Base-by-base conservation (phyloP, 139 green algal species). In the Asterochloris erici region DNA sequence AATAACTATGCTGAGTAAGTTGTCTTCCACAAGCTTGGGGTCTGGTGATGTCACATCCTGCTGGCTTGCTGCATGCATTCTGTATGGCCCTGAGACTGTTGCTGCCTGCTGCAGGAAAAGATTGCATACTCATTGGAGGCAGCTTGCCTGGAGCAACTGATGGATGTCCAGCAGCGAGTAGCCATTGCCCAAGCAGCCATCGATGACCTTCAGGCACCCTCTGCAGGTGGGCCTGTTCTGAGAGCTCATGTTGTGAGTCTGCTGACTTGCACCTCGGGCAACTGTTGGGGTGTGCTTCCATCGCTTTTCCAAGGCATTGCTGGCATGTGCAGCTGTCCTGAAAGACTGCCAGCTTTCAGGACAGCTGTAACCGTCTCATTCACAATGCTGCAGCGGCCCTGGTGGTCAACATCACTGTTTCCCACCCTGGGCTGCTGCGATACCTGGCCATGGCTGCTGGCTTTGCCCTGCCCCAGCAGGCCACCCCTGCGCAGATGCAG, bases 161-260 rank as follows among this genome's bases (percentile, higher is more conserved):
- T 90, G 82, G 85, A 85, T 60, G 15, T 21, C 0, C 62, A 74
- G 6, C 84, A 88, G 82, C 79, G 81, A 0, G 23, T 12, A 11
- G 82, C 87, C 70, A 87, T 88, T 68, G 84, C 87, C 24, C 63
- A 79, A 29, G 74, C 84, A 17, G 87, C 84, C 0, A 24, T 88
- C 12, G n/a, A 38, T 1, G n/a, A 74, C 4, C 84, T 90, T 28
- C 73, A 84, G 66, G 76, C 81, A n/a, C 47, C 66, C 28, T 60
- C 79, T 54, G 38, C 74, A n/a, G 26, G 16, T 17, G 26, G 38
- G 38, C 38, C 38, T 54, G 38, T 54, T 54, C 4, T 54, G 38
- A 54, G 38, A n/a, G n/a, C n/a, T n/a, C n/a, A n/a, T n/a, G n/a
- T n/a, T n/a, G n/a, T n/a, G n/a, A n/a, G n/a, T n/a, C n/a, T n/a